Evolutionary conservation across 805 yeast species (phyloP).

Genomic region (Kodamaea laetipori): DNA sequence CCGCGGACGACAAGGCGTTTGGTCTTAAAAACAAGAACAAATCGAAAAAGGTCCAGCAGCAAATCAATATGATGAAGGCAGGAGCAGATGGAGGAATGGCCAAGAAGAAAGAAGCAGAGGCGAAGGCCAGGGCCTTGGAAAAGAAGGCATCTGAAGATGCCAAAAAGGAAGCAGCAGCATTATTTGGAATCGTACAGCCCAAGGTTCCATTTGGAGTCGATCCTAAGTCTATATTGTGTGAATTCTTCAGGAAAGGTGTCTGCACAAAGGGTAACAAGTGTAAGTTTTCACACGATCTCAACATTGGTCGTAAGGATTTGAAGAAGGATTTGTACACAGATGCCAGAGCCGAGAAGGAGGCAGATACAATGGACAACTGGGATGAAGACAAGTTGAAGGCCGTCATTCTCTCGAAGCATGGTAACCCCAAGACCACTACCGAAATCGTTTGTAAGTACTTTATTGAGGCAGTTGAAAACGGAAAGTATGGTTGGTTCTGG

Average conservation of each 20-base stretch:
- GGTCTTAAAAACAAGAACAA: conserved; percentile 96
- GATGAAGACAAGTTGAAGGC: conserved; percentile 91
- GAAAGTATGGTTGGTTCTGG: conserved; percentile 99
- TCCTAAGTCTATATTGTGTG: conserved; percentile 92
- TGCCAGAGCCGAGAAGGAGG: conserved; percentile 69
- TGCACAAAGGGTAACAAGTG: conserved; percentile 86
- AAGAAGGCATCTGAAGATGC: conserved; percentile 92
- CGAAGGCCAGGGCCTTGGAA: conserved; percentile 66
- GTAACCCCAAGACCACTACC: conserved; percentile 91
- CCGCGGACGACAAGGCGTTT: conserved; percentile 85
- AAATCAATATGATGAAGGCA: conserved; percentile 46
- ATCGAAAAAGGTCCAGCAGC: conserved; percentile 76
- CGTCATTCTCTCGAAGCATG: conserved; percentile 89
- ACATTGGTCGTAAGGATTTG: conserved; percentile 80
- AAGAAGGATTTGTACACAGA: conserved; percentile 94
- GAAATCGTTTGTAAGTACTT: conserved; percentile 92
- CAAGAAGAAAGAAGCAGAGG: conserved; percentile 75
- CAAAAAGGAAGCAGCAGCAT: conserved; percentile 78
- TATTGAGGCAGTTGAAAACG: conserved; percentile 95
- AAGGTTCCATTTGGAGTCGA: conserved; percentile 96
- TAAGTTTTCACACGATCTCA: conserved; percentile 89
- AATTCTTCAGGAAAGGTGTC: conserved; percentile 79
- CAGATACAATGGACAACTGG: conserved; percentile 94
- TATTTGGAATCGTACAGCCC: conserved; percentile 72
- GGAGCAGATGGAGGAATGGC: conserved; percentile 52